Conservation (phyloP, 305 asterid species). For the Rubia balearica region DNA sequence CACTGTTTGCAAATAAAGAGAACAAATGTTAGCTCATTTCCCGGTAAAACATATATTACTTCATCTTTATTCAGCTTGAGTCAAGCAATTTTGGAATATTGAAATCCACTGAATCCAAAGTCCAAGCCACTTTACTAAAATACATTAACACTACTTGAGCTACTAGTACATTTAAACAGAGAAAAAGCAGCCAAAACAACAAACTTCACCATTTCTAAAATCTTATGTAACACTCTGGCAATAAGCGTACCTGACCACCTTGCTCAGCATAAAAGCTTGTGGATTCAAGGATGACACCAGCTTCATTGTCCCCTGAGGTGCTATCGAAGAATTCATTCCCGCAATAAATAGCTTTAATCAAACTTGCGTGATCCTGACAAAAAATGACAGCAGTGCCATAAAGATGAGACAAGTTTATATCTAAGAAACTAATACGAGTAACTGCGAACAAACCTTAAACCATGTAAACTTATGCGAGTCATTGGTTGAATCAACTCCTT, state of each 20-base stretch:
- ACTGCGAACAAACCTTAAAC: slow-evolving; percentile 51
- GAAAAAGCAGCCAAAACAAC: not conserved
- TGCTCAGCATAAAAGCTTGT: slow-evolving; percentile 94
- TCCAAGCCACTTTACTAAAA: too few relatives aligned
- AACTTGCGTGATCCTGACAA: slow-evolving; percentile 70
- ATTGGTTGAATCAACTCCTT: slow-evolving; percentile 65
- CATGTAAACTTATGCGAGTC: slow-evolving; percentile 79
- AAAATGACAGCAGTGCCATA: slow-evolving; percentile 13
- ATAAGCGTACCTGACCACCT: slow-evolving; percentile 84
- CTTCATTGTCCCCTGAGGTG: slow-evolving; percentile 56
- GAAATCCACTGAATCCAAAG: too few relatives aligned
- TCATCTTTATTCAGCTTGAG: not conserved
- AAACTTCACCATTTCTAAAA: not conserved
- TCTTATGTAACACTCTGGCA: not conserved
- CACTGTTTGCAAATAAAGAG: not conserved
- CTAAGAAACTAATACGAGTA: not conserved
- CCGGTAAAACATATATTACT: not conserved
- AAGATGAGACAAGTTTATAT: slow-evolving; percentile 8
- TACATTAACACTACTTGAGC: not conserved
- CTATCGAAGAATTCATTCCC: slow-evolving; percentile 73
- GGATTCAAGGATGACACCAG: slow-evolving; percentile 75
- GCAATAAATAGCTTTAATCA: slow-evolving; percentile 73
- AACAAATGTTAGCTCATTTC: not conserved
- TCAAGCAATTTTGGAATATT: not conserved
- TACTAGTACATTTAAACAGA: not conserved